phyloP scores from a whole-genome alignment of 2,329 filamentous ascomycete genomes.

The Aureobasidium leucospermi region DNA sequence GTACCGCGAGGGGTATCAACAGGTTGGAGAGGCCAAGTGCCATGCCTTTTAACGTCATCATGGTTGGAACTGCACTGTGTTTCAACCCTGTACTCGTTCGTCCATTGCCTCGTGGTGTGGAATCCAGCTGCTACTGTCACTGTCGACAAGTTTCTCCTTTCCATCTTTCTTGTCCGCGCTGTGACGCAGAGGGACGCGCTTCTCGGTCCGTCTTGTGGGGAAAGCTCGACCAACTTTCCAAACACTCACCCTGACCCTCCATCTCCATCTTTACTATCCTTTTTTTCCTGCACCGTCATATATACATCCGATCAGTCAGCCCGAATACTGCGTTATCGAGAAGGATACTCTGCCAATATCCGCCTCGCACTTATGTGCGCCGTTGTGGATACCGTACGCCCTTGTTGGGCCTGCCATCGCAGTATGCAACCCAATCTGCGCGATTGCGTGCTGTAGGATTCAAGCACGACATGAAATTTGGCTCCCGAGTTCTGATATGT shows the following conservation, averaged over 20 bases:
- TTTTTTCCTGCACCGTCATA: no score
- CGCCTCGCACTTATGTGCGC: not conserved
- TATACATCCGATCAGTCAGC: no score
- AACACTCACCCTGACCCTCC: not conserved
- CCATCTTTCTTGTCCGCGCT: not conserved
- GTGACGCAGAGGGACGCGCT: not conserved
- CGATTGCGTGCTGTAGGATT: slow-evolving; percentile 1
- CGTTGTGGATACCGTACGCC: not conserved
- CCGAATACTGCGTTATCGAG: no score
- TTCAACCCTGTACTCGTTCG: not conserved
- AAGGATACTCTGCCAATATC: no score
- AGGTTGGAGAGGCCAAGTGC: slow-evolving; percentile 60
- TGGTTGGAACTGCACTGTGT: not conserved
- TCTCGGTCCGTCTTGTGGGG: not conserved
- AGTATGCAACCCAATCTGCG: not conserved
- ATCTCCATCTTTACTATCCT: no score
- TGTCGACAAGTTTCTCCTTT: not conserved
- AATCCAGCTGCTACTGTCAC: not conserved
- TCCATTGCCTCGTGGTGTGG: not conserved
- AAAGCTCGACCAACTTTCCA: not conserved
- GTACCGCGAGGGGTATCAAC: slow-evolving; percentile 61
- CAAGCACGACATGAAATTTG: not conserved
- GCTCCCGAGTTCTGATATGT: not conserved
- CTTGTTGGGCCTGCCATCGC: not conserved
- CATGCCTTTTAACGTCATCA: not conserved